These are phyloP conservation scores for Pichia sp. DNA, from an alignment of 1,139 yeast genomes.

Conservation along the genomic window DNA sequence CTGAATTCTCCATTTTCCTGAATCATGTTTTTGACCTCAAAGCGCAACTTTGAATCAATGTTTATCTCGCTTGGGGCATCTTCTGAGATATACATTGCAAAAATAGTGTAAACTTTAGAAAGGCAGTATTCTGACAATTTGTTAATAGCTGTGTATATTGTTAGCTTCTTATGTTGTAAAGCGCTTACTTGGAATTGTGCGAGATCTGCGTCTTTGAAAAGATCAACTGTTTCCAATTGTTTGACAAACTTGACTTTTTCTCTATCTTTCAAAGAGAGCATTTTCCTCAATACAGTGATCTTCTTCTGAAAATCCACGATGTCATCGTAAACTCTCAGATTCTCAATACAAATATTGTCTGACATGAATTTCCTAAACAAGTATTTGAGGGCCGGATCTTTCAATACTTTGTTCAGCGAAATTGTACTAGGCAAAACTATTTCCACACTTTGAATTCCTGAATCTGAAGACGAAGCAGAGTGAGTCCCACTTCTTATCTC, in stretches of 20 bases:
- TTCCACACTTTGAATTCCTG: neutral
- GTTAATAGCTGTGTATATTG: conserved; percentile 36
- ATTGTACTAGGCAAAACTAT: neutral
- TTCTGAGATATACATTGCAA: conserved; percentile 59
- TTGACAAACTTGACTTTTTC: conserved; percentile 15
- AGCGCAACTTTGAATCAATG: conserved; percentile 56
- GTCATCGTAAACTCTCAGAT: conserved; percentile 64
- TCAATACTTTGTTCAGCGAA: conserved; percentile 45
- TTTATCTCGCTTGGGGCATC: conserved; percentile 73
- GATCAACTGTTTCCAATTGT: conserved; percentile 4
- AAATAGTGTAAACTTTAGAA: conserved; percentile 58
- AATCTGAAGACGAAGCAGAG: neutral
- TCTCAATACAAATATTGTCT: conserved; percentile 68
- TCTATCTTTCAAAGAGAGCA: conserved; percentile 26
- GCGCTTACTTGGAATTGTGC: conserved; percentile 6
- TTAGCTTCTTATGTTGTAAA: conserved; percentile 18
- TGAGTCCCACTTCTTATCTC: neutral
- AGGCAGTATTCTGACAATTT: conserved; percentile 49
- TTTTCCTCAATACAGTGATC: conserved; percentile 35
- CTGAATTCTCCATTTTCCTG: conserved; percentile 8
- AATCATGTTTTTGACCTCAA: conserved; percentile 37
- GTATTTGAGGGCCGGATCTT: conserved; percentile 75
- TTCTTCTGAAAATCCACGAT: conserved; percentile 43
- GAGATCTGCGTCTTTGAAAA: conserved; percentile 6
- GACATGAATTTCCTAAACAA: conserved; percentile 63